Percentiles rank a stretch among this genome's conserved stretches.
Evolutionary conservation across 768 basidiomycete species (phyloP).

Genomic region (Mycena capillaripes): DNA sequence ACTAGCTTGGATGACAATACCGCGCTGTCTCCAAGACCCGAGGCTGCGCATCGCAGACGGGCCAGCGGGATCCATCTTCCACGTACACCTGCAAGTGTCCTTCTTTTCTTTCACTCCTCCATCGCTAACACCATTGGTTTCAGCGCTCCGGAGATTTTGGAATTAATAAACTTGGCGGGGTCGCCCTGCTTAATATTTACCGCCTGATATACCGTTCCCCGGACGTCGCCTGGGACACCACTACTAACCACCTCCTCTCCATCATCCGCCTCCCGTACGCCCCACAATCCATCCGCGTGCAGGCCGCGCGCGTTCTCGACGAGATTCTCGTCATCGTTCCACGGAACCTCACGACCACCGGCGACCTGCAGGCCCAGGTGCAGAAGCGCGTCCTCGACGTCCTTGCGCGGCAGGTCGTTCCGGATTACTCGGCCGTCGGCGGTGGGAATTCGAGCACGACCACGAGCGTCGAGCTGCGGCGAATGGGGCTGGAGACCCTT

Average conservation of each 20-base stretch:
- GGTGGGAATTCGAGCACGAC: conserved; percentile 48
- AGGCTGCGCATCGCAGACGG: conserved; percentile 70
- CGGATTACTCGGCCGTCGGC: conserved; percentile 51
- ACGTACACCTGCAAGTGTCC: conserved; percentile 73
- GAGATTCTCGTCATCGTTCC: conserved; percentile 87
- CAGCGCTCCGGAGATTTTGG: conserved; percentile 95
- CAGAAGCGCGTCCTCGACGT: conserved; percentile 91
- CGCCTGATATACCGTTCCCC: conserved; percentile 89
- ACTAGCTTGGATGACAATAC: conserved; percentile 57
- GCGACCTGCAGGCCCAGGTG: conserved; percentile 75
- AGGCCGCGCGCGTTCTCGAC: conserved; percentile 90
- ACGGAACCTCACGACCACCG: conserved; percentile 71
- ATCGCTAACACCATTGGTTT: conserved; percentile 6
- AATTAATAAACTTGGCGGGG: conserved; percentile 86
- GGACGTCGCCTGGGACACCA: conserved; percentile 87
- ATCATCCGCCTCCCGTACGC: conserved; percentile 79
- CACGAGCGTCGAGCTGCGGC: conserved; percentile 81
- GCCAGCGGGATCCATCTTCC: conserved; percentile 93
- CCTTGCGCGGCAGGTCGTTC: conserved; percentile 83
- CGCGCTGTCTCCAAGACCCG: conserved; percentile 56
- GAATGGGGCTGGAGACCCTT: conserved; percentile 91
- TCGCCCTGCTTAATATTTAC: conserved; percentile 87
- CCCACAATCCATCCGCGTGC: conserved; percentile 85
- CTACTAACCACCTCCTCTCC: conserved; percentile 84
- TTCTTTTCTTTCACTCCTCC: background rate